phyloP scores from a whole-genome alignment of 1,139 yeast species.

The Suhomyces bribrorum region DNA sequence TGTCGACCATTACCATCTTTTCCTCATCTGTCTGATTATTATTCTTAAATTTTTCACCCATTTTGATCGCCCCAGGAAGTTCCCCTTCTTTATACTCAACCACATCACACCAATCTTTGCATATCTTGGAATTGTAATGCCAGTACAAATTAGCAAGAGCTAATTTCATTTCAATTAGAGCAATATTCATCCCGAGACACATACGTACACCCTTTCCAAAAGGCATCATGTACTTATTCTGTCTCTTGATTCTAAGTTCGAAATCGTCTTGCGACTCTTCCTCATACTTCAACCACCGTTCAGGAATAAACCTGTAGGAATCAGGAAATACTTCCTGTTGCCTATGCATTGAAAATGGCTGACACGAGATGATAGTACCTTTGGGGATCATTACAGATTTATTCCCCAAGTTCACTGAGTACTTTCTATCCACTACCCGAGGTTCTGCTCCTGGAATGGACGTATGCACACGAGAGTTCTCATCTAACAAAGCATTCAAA shows the following conservation, averaged over 20 bases:
- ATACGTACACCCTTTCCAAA: slow-evolving; percentile 76
- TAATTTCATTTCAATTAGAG: slow-evolving; percentile 65
- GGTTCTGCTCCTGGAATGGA: slow-evolving; percentile 81
- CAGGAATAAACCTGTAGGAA: slow-evolving; percentile 56
- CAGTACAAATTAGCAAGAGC: slow-evolving; percentile 56
- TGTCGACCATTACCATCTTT: slow-evolving; percentile 53
- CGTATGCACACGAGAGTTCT: slow-evolving; percentile 61
- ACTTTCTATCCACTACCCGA: slow-evolving; percentile 42
- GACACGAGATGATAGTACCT: slow-evolving; percentile 61
- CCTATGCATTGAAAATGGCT: slow-evolving; percentile 67
- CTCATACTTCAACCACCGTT: slow-evolving; percentile 55
- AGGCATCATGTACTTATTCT: slow-evolving; percentile 61
- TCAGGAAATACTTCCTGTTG: slow-evolving; percentile 49
- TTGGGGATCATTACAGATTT: slow-evolving; percentile 42
- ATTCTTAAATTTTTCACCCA: slow-evolving; percentile 27
- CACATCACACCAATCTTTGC: slow-evolving; percentile 47
- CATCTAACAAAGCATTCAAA: slow-evolving; percentile 58
- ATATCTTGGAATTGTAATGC: slow-evolving; percentile 40
- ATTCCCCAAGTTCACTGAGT: slow-evolving; percentile 19
- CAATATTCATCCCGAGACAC: slow-evolving; percentile 75
- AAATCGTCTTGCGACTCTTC: slow-evolving; percentile 36
- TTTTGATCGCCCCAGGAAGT: slow-evolving; percentile 20
- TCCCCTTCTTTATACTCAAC: slow-evolving; percentile 17
- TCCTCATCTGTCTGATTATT: slow-evolving; percentile 37
- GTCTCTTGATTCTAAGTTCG: slow-evolving; percentile 39